These are phyloP conservation scores for Puccinellia tenuiflora DNA, from an alignment of 176 grass and related monocot genomes.

Conservation along the genomic window DNA sequence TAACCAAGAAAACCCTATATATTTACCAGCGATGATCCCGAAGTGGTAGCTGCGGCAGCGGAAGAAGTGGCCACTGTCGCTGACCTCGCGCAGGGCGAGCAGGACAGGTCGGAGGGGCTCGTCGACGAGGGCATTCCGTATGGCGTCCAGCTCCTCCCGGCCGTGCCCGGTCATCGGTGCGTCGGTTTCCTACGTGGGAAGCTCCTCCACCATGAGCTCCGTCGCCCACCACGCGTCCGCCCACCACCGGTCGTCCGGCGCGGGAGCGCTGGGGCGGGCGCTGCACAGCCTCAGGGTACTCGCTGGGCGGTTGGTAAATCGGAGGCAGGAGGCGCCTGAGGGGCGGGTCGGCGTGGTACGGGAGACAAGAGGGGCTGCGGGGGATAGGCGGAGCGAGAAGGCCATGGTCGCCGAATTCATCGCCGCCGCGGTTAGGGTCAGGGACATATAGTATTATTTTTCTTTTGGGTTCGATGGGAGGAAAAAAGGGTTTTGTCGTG, in stretches of 20 bases:
- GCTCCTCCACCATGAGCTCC: not conserved
- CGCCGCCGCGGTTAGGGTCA: not conserved
- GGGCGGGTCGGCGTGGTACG: not conserved
- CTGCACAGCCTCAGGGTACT: not conserved
- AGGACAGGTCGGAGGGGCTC: conserved; percentile 3
- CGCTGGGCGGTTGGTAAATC: not conserved
- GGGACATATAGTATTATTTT: too few species aligned
- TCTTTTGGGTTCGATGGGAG: too few species aligned
- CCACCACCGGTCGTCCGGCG: not conserved
- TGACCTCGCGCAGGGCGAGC: not conserved
- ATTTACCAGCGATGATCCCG: not conserved
- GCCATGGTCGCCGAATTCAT: not conserved
- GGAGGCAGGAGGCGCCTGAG: not conserved
- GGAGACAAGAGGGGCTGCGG: not conserved
- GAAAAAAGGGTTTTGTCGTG: too few species aligned
- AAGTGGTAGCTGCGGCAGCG: not conserved
- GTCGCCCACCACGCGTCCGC: not conserved
- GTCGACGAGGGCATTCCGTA: not conserved
- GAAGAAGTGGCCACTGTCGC: not conserved
- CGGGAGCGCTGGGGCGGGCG: not conserved
- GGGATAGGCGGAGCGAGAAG: not conserved
- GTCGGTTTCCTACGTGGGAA: conserved; percentile 3
- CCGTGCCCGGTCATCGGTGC: not conserved
- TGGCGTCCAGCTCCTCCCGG: conserved; percentile 14
- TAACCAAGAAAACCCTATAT: too few species aligned